Base-by-base conservation (phyloP, 345 rosid species). In the Theobroma cacao region DNA sequence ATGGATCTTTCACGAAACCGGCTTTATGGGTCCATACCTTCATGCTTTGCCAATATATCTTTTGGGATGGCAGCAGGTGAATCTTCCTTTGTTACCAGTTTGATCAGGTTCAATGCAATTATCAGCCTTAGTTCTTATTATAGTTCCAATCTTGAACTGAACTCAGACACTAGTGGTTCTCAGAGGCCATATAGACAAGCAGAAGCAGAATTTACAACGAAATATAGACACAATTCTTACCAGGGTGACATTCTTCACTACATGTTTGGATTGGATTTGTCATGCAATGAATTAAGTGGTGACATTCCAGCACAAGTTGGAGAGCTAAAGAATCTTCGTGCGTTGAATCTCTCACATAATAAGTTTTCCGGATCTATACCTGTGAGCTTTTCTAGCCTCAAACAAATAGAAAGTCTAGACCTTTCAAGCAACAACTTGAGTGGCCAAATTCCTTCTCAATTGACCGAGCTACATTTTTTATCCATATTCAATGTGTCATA, bases 211-310 rank as follows among this genome's bases (percentile, higher is more conserved):
- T 74, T 80, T 41, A 55, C 28, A 17, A 77, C 68, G 48, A 83
- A 83, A 65, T 74, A 52, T 55, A 80, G 86, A 13, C 76, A 77
- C 24, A 65, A 80, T 24, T 74, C 63, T 33, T 83, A 80, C 81
- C 33, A 52, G 34, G 74, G 83, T 55, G 62, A 75, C 24, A 60
- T 72, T 38, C 80, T 80, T 10, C 17, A 30, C 45, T 70, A 76
- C 20, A 76, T 80, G 78, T 60, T 58, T 77, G 79, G 81, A 3
- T 15, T 83, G 18, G 81, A 83, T 68, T 63, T 83, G 40, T 83
- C 74, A 3, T 59, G 78, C 79, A 83, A 80, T 6, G 75, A 83
- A 48, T 69, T 80, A 55, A 77, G 67, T 0, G 79, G 85, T 14
- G 43, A 61, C 0, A 80, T 80, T 22, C 83, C 83, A 0, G 5